These are phyloP conservation scores for Luffa aegyptiaca DNA, from an alignment of 306 rosid genomes.

Conservation along the genomic window DNA sequence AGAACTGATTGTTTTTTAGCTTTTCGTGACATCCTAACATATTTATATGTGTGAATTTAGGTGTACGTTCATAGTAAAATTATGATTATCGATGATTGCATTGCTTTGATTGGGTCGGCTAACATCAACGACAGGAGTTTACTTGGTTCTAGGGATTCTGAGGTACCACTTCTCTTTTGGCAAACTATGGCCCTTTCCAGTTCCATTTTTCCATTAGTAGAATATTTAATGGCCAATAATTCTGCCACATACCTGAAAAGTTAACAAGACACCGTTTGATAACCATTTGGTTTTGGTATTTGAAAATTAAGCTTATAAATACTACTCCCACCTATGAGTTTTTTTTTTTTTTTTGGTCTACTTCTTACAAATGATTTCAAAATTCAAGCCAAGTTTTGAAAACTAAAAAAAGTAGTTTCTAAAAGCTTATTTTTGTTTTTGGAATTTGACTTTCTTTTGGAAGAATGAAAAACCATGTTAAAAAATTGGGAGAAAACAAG, in stretches of 20 bases:
- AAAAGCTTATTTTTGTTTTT: too few species aligned
- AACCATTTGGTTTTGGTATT: too few species aligned
- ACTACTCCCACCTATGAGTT: too few species aligned
- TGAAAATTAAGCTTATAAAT: too few species aligned
- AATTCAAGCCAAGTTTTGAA: too few species aligned
- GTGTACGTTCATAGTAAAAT: slow-evolving; percentile 96
- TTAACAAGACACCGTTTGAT: not conserved
- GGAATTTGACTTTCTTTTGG: too few species aligned
- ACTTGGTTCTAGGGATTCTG: slow-evolving; percentile 95
- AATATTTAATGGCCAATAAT: not conserved
- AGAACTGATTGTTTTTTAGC: not conserved
- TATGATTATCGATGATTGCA: slow-evolving; percentile 81
- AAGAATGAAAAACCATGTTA: too few species aligned
- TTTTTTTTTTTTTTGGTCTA: too few species aligned
- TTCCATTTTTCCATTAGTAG: not conserved
- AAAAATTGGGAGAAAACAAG: too few species aligned
- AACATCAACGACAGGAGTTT: slow-evolving; percentile 96
- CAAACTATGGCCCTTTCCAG: not conserved
- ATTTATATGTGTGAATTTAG: slow-evolving; percentile 29
- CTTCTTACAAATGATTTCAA: too few species aligned
- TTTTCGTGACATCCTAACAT: not conserved
- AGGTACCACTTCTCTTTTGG: slow-evolving; percentile 39
- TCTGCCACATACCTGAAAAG: not conserved
- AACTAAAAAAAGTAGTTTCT: too few species aligned
- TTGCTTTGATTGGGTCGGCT: slow-evolving; percentile 84